A percentile compares a stretch with the other conserved stretches of the same genome.
phyloP scores from a whole-genome alignment of 2,329 filamentous ascomycete species.

The Ceratocystis variospora region DNA sequence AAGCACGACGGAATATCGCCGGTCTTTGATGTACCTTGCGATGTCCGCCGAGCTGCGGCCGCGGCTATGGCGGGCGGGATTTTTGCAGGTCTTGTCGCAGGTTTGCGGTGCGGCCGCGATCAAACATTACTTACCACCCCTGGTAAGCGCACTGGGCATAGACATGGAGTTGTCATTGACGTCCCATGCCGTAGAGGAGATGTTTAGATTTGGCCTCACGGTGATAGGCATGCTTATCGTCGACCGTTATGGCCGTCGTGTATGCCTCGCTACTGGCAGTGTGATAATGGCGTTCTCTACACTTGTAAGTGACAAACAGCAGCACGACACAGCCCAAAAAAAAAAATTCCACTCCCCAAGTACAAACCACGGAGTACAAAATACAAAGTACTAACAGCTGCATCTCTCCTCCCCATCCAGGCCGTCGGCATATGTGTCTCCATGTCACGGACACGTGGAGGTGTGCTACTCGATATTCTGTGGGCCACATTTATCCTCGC shows the following conservation, averaged over 20 bases:
- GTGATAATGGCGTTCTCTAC: slow-evolving; percentile 40
- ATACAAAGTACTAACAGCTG: slow-evolving; percentile 19
- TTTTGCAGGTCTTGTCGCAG: slow-evolving; percentile 46
- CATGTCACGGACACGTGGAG: slow-evolving; percentile 1
- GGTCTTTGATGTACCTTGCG: slow-evolving; percentile 26
- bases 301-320: slow-evolving; percentile 30
- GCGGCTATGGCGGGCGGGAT: slow-evolving; percentile 41
- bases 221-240: slow-evolving; percentile 44
- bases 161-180: slow-evolving; percentile 35
- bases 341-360: no score
- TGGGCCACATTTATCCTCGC: slow-evolving; percentile 45
- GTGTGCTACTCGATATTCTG: slow-evolving; percentile 30
- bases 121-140: slow-evolving; percentile 45
- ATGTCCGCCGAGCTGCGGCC: slow-evolving; percentile 40
- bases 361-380: not conserved
- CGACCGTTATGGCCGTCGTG: slow-evolving; percentile 36
- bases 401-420: slow-evolving; percentile 29
- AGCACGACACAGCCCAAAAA: slow-evolving; percentile 30
- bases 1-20: slow-evolving; percentile 26
- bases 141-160: slow-evolving; percentile 39
- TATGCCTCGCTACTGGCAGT: slow-evolving; percentile 37
- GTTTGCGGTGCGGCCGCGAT: slow-evolving; percentile 47
- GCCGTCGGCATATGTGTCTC: slow-evolving; percentile 22
- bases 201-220: slow-evolving; percentile 42
- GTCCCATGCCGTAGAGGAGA: slow-evolving; percentile 43